phyloP scores from a whole-genome alignment of 805 yeast genomes.

The Ogataea polymorpha region DNA sequence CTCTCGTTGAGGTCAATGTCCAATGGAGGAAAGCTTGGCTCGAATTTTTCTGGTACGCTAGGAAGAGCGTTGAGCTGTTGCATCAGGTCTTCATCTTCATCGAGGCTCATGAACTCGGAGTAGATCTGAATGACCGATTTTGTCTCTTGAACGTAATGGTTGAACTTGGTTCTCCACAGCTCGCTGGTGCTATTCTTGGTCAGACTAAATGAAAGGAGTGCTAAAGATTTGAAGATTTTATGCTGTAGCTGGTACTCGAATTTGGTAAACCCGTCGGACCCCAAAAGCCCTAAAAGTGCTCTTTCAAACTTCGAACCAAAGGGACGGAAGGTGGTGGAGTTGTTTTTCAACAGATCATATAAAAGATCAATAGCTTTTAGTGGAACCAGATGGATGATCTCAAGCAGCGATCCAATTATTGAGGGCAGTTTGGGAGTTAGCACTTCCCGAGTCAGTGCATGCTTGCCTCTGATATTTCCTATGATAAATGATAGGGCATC shows the following conservation, averaged over 20 bases:
- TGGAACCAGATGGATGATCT: constrained; percentile 38
- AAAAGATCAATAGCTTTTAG: constrained; percentile 39
- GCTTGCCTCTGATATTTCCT: constrained; percentile 66
- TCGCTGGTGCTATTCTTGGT: constrained; percentile 45
- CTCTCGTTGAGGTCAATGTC: constrained; percentile 53
- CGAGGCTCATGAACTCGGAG: constrained; percentile 54
- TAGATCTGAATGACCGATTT: constrained; percentile 56
- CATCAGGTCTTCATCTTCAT: constrained; percentile 50
- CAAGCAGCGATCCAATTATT: constrained; percentile 54
- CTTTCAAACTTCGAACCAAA: constrained; percentile 60
- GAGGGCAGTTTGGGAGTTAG: constrained; percentile 74
- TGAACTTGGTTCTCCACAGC: constrained; percentile 45
- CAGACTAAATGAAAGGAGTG: constrained; percentile 54
- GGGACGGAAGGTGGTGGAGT: constrained; percentile 82
- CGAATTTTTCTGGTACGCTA: constrained; percentile 23
- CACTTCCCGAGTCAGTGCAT: constrained; percentile 78
- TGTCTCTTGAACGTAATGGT: constrained; percentile 48
- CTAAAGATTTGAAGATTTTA: constrained; percentile 48
- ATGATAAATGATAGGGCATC: constrained; percentile 42
- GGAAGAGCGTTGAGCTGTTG: constrained; percentile 42
- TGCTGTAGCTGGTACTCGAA: constrained; percentile 40
- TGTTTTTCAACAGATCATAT: constrained; percentile 45
- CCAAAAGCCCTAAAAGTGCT: constrained; percentile 38
- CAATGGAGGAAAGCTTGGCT: constrained; percentile 44
- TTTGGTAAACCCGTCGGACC: constrained; percentile 34